Conservation (phyloP, 2,329 filamentous ascomycete genomes). For the Sclerotinia minor region DNA sequence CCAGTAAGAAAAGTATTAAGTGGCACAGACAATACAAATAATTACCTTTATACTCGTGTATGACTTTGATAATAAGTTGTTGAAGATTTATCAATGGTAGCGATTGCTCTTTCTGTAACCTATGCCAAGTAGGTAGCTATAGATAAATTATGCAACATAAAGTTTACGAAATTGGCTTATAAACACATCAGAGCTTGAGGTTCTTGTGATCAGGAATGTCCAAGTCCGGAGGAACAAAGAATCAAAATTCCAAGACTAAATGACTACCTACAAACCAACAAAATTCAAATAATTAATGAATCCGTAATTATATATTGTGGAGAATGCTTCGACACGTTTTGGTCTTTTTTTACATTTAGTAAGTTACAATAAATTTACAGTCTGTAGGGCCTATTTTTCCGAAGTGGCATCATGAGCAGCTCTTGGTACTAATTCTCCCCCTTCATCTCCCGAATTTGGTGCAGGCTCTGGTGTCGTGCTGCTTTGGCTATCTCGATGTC, state of each 20-base stretch:
- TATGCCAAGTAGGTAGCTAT: neutral
- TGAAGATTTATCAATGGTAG: neutral
- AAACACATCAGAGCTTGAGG: neutral
- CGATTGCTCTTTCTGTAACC: neutral
- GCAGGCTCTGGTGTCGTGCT: conserved; percentile 28
- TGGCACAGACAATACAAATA: neutral
- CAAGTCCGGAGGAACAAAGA: neutral
- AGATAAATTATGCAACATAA: too few relatives aligned
- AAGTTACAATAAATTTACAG: conserved; percentile 28
- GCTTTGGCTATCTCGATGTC: neutral
- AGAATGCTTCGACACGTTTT: neutral
- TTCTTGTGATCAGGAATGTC: neutral
- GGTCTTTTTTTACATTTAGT: conserved; percentile 34
- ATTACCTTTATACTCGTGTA: too few relatives aligned
- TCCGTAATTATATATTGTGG: neutral
- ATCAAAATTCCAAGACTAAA: neutral
- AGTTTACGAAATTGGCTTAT: neutral
- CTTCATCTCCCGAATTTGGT: conserved; percentile 42
- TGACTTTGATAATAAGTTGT: neutral
- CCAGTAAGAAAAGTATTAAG: neutral
- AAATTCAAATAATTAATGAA: neutral
- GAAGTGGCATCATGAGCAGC: conserved; percentile 48
- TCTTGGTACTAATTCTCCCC: conserved; percentile 50
- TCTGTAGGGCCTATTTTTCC: conserved; percentile 28
- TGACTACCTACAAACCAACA: neutral